These are phyloP conservation scores for Colletotrichum lentis DNA, from an alignment of 2,329 filamentous ascomycete species.

Conservation along the genomic window DNA sequence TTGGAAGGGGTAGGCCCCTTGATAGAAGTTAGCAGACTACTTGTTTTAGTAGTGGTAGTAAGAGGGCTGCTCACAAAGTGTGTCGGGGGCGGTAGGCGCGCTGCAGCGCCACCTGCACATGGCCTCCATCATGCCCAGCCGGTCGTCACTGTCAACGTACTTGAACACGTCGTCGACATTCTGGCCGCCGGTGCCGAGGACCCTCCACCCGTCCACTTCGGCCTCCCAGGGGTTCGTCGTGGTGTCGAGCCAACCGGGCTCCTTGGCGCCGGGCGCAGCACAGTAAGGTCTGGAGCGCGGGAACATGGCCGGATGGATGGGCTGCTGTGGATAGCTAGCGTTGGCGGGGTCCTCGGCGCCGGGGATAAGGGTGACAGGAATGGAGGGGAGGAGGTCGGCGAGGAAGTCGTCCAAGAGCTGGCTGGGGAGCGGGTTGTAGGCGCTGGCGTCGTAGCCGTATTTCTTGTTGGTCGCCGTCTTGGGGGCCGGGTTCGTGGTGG, in stretches of 20 bases:
- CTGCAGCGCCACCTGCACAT: constrained; percentile 92
- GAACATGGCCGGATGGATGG: constrained; percentile 92
- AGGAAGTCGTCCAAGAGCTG: constrained; percentile 86
- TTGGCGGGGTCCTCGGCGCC: constrained; percentile 88
- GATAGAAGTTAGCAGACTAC: constrained; percentile 24
- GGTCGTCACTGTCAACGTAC: constrained; percentile 81
- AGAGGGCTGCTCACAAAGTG: constrained; percentile 73
- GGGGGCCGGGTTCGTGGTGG: constrained; percentile 54
- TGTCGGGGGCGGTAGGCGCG: constrained; percentile 95
- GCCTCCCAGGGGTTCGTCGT: constrained; percentile 95
- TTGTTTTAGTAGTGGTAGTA: not conserved
- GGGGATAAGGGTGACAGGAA: constrained; percentile 89
- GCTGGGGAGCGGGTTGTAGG: constrained; percentile 88
- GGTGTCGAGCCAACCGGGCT: constrained; percentile 80
- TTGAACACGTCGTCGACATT: constrained; percentile 94
- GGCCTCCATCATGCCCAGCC: constrained; percentile 90
- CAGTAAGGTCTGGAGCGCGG: constrained; percentile 80
- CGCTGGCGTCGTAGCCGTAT: constrained; percentile 90
- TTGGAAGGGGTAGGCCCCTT: constrained; percentile 96
- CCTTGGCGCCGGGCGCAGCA: constrained; percentile 52
- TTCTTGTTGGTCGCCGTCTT: constrained; percentile 71
- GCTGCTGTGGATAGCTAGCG: constrained; percentile 88
- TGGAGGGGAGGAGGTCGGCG: constrained; percentile 78
- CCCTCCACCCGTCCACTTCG: constrained; percentile 87
- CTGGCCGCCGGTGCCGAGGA: constrained; percentile 89